Conservation (phyloP, 305 asterid genomes). For the Petunia hybrid region DNA sequence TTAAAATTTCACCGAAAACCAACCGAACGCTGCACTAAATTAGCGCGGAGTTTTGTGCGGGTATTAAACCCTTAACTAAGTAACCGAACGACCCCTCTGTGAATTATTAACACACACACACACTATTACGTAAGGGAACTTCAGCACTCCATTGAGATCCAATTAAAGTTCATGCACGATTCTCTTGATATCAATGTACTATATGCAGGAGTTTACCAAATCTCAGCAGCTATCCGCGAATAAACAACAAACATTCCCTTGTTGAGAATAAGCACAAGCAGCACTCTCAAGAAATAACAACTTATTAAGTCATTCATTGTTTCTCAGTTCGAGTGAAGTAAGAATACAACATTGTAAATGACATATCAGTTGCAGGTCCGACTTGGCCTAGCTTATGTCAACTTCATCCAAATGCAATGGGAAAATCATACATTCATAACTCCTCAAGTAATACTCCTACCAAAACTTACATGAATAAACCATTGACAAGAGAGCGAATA, state of each 20-base stretch:
- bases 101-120: background rate
- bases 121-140: background rate
- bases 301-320: background rate
- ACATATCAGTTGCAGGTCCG: constrained; percentile 22
- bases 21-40: no score
- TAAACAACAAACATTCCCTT: constrained; percentile 3
- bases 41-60: no score
- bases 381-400: constrained; percentile 19
- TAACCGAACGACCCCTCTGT: background rate
- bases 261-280: constrained; percentile 27
- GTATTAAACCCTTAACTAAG: no score
- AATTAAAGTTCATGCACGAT: background rate
- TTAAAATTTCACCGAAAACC: no score
- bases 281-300: background rate
- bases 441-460: constrained; percentile 12
- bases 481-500: background rate
- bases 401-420: constrained; percentile 1
- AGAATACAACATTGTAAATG: constrained; percentile 29
- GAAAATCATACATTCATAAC: constrained; percentile 10
- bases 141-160: background rate
- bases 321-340: constrained; percentile 3
- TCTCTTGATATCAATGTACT: background rate
- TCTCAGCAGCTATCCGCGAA: constrained; percentile 1
- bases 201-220: background rate
- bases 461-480: background rate